phyloP scores from a whole-genome alignment of 2,329 filamentous ascomycete species.

The Plenodomus tracheiphilus region DNA sequence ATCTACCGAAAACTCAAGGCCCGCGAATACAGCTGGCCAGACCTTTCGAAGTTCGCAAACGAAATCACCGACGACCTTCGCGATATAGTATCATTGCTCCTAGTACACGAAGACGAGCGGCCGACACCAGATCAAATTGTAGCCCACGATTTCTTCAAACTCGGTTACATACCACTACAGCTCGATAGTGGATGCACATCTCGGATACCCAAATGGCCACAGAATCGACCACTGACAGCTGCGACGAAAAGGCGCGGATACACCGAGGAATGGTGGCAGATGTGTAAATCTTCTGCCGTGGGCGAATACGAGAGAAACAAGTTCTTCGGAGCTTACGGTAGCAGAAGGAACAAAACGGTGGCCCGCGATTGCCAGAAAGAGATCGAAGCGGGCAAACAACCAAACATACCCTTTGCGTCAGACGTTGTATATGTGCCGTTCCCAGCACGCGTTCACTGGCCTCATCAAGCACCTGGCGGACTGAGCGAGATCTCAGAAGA shows the following conservation, averaged over 20 bases:
- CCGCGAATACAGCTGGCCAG: slow-evolving; percentile 80
- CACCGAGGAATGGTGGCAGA: slow-evolving; percentile 54
- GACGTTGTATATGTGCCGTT: slow-evolving; percentile 55
- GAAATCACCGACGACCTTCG: slow-evolving; percentile 76
- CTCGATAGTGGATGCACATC: slow-evolving; percentile 52
- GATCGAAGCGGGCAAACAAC: slow-evolving; percentile 51
- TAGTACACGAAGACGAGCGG: slow-evolving; percentile 74
- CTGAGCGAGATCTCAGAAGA: slow-evolving; percentile 47
- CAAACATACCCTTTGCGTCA: slow-evolving; percentile 53
- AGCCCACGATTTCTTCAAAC: slow-evolving; percentile 76
- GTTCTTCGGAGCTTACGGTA: slow-evolving; percentile 51
- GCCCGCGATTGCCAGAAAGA: slow-evolving; percentile 56
- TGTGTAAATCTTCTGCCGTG: slow-evolving; percentile 56
- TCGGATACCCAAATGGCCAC: slow-evolving; percentile 53
- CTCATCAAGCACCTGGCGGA: slow-evolving; percentile 34
- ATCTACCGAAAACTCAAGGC: slow-evolving; percentile 73
- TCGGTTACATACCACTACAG: slow-evolving; percentile 69
- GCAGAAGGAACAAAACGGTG: slow-evolving; percentile 53
- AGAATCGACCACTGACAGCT: slow-evolving; percentile 48
- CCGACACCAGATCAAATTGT: slow-evolving; percentile 79
- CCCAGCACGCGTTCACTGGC: slow-evolving; percentile 45
- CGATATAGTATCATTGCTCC: slow-evolving; percentile 74
- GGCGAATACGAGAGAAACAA: slow-evolving; percentile 53
- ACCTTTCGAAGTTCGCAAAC: slow-evolving; percentile 65
- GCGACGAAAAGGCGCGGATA: slow-evolving; percentile 52